A percentile compares a stretch with the other conserved stretches of the same genome.
phyloP scores from a whole-genome alignment of 768 basidiomycete species.

The Kwoniella shandongensis region DNA sequence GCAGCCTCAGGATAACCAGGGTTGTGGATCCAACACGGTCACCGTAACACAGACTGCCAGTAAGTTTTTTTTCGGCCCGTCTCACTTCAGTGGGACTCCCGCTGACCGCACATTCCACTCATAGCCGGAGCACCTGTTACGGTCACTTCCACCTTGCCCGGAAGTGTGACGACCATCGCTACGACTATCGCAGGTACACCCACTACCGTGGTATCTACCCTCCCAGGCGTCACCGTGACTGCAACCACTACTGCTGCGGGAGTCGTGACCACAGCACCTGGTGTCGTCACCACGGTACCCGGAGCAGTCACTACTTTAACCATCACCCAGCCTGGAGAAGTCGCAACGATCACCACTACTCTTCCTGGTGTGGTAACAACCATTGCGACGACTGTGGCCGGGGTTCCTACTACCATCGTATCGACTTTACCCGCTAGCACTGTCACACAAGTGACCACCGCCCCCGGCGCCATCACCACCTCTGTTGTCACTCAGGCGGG shows the following conservation, averaged over 20 bases:
- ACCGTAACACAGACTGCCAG: constrained; percentile 17
- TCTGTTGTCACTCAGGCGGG: not conserved
- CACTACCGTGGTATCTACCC: constrained; percentile 4
- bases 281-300: constrained; percentile 1
- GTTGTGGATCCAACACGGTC: not conserved
- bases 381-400: constrained; percentile 6
- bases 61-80: not conserved
- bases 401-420: constrained; percentile 11
- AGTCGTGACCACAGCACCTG: constrained; percentile 1
- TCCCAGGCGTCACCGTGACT: not conserved
- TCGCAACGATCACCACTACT: constrained; percentile 8
- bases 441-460: constrained; percentile 6
- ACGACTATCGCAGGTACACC: not conserved
- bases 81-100: no score
- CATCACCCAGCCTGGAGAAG: constrained; percentile 2
- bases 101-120: no score
- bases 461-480: not conserved
- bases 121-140: not conserved
- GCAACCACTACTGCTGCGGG: not conserved
- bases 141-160: constrained; percentile 3
- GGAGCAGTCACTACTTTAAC: constrained; percentile 3
- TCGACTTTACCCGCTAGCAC: constrained; percentile 11
- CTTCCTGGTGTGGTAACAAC: constrained; percentile 5
- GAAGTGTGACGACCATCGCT: not conserved
- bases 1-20: constrained; percentile 1